Base-by-base conservation (phyloP, 345 rosid species). In the Populus ilicifolia region DNA sequence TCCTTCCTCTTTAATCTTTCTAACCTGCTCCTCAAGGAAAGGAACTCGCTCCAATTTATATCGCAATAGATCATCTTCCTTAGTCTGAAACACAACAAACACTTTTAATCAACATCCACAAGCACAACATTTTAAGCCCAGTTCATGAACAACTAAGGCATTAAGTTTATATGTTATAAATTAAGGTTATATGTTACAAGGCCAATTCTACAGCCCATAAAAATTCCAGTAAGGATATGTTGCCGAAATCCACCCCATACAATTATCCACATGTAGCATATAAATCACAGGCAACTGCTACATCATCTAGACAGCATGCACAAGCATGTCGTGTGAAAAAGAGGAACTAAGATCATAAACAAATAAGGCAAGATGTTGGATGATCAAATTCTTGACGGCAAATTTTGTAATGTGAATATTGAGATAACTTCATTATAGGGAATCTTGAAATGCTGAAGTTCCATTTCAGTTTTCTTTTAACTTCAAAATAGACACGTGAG, bases 1-100 rank as follows among this genome's bases (percentile, higher is more conserved):
- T 20, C 93, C 94, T 14, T 81, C 85, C 70, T 95, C 98, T 76
- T 56, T 78, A 18, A 95, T 77, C 84, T 87, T 88, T 89, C 98
- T 86, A 73, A 84, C 92, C 69, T 89, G 94, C 86, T 93, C 99
- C 89, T 95, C 98, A 14, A 95, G 86, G 88, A 93, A 93, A 10
- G 97, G 97, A 67, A 88, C 81, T 81, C 98, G 83, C 59, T 86
- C 89, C 88, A 88, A 2, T 52, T 85, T 84, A 82, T 85, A 88
- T 64, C 83, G 83, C 85, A 85, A 70, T 90, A 90, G 82, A 66
- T 91, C 96, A 73, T 94, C 98, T 82, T 89, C 87, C 87, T 86
- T 94, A 0, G 90, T 82, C 97, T 93, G 86, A 71, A 78, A 61
- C 41, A 75, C 43, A 79, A 72, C 80, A 12, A 70, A 64, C 59